Base-by-base conservation (phyloP, 108 stramenopile species). In the Cyclotella sp. region DNA sequence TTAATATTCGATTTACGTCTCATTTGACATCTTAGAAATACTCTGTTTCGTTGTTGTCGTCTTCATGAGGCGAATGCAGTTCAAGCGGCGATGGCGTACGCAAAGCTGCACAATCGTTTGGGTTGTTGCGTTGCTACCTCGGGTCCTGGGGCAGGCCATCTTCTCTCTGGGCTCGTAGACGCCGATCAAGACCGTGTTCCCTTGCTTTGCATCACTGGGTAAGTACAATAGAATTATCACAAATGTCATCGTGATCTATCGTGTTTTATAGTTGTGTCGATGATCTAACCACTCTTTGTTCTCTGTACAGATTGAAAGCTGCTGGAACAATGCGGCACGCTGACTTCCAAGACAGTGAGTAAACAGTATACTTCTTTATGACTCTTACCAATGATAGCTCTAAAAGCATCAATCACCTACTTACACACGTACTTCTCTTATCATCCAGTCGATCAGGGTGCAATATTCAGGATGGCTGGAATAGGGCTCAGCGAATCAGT, bases 271-370 rank as follows among this genome's bases (percentile, higher is more conserved):
- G 34, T 6, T 34, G 34, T 34, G 6, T 34, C 6, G n/a, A 5
- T 34, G 34, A 5, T 34, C 34, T 6, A 6, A 34, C 34, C 6
- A 2, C 1, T 39, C 30, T 14, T 39, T n/a, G 3, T 49, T 16
- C 14, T 39, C 34, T 61, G 15, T 39, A 61, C 60, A 61, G 86
- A 0, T 45, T 86, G 58, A 86, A 86, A 68, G 75, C 78, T 18
- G 40, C 63, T 0, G 63, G 62, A 12, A 45, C 53, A 24, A 57
- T 81, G 22, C 68, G 78, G 2, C 75, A 76, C 43, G 73, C 83
- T 22, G 86, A 86, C 22, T 86, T 86, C 28, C 86, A 86, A 59
- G 86, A 86, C 52, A 75, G 69, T 70, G 40, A 57, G 69, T 54
- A 21, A 26, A 39, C 1, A 22, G 0, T 27, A 6, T 60, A 29